phyloP scores from a whole-genome alignment of 2,329 filamentous ascomycete genomes.

The Ceratocystis eucalypticola region DNA sequence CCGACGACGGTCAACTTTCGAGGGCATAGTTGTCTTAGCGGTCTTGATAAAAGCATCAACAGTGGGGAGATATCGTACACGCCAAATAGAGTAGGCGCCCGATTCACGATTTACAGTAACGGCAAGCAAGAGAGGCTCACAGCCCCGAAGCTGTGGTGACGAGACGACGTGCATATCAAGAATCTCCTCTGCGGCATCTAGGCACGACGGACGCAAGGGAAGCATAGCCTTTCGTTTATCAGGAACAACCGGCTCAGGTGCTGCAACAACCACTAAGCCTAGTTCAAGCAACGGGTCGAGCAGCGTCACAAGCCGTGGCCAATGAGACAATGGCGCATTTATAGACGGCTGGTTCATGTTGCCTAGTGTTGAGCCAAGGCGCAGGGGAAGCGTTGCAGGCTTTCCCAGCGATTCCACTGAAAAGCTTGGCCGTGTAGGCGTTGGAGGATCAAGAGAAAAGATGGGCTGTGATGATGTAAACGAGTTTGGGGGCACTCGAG shows the following conservation, averaged over 20 bases:
- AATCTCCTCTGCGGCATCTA: conserved; percentile 69
- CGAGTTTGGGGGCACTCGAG: conserved; percentile 62
- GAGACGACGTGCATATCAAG: conserved; percentile 62
- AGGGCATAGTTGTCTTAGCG: not conserved
- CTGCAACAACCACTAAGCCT: conserved; percentile 57
- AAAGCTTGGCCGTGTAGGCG: conserved; percentile 28
- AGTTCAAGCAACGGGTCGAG: conserved; percentile 78
- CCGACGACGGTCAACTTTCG: conserved; percentile 39
- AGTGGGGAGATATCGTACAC: conserved; percentile 60
- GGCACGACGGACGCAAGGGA: conserved; percentile 36
- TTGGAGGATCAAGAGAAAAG: conserved; percentile 27
- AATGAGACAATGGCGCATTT: conserved; percentile 42
- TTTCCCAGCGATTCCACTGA: conserved; percentile 44
- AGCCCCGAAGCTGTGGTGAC: conserved; percentile 35
- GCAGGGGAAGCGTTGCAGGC: conserved; percentile 41
- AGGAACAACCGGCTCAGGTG: conserved; percentile 31
- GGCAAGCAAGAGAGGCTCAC: conserved; percentile 51
- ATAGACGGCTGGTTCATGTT: conserved; percentile 44
- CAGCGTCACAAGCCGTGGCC: conserved; percentile 68
- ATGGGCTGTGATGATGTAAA: conserved; percentile 55
- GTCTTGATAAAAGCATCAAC: conserved; percentile 41
- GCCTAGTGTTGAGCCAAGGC: conserved; percentile 40
- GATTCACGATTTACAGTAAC: conserved; percentile 69
- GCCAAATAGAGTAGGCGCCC: conserved; percentile 74
- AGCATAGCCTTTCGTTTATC: conserved; percentile 24